phyloP scores from a whole-genome alignment of 2,329 filamentous ascomycete genomes.

The Cordyceps javanica region DNA sequence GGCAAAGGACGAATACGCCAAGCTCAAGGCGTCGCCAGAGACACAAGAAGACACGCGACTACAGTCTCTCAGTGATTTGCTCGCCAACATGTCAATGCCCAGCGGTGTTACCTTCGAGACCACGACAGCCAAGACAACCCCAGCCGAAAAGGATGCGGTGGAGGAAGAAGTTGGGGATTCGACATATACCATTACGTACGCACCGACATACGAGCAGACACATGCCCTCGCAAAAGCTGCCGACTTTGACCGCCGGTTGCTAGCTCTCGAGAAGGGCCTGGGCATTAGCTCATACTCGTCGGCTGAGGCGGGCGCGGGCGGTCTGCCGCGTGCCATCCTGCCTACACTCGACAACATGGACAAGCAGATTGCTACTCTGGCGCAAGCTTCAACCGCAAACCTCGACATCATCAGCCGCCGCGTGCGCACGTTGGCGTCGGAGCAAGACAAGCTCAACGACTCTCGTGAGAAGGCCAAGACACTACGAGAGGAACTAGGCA shows the following conservation, averaged over 20 bases:
- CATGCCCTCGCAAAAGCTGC: constrained; percentile 74
- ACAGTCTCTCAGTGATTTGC: constrained; percentile 61
- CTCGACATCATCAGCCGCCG: constrained; percentile 66
- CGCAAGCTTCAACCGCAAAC: constrained; percentile 63
- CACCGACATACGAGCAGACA: constrained; percentile 57
- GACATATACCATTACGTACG: constrained; percentile 60
- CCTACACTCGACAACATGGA: constrained; percentile 77
- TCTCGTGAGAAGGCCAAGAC: constrained; percentile 55
- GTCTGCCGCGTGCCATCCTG: constrained; percentile 63
- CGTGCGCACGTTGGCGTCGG: constrained; percentile 62
- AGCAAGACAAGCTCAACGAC: constrained; percentile 67
- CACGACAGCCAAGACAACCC: constrained; percentile 3
- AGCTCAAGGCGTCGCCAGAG: constrained; percentile 44
- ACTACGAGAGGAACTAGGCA: constrained; percentile 53
- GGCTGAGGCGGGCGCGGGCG: constrained; percentile 53
- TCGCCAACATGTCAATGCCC: constrained; percentile 56
- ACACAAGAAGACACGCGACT: constrained; percentile 32
- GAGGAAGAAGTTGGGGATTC: constrained; percentile 25
- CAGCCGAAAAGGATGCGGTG: constrained; percentile 16
- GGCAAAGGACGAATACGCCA: constrained; percentile 56
- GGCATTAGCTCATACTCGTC: constrained; percentile 68
- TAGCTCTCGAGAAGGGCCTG: constrained; percentile 71
- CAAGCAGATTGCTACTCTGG: constrained; percentile 70
- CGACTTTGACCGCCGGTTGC: constrained; percentile 78
- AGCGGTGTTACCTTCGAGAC: constrained; percentile 14